Base-by-base conservation (phyloP, 2,329 filamentous ascomycete species). In the Rhynchosporium secalis region DNA sequence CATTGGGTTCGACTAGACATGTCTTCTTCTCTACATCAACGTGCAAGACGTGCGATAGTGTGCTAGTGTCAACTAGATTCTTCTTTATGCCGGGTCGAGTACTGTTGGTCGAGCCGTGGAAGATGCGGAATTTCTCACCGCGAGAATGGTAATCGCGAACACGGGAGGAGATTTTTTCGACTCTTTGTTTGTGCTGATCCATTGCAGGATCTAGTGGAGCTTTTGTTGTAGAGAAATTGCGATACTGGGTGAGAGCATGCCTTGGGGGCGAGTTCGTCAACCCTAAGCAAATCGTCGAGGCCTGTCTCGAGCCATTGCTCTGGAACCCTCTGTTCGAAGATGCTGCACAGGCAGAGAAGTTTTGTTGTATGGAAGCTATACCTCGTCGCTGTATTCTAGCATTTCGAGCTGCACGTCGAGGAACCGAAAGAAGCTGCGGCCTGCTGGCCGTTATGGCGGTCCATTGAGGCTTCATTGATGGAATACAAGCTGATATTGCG, bases 1-100 rank as follows among this genome's bases (percentile, higher is more conserved):
- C 86, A 66, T 90, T 90, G 0, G 87, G 86, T 70, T 90, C 86
- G 0, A 89, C 86, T 0, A 85, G 69, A 54, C 77, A 78, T 12
- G 76, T 80, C 63, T 77, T 78, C 5, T 70, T 73, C 15, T 72
- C 62, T 9, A 67, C 66, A 66, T 82, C 74, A 52, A 83, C 75
- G 7, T 72, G 65, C 8, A 83, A 66, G 1, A 83, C 77, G 68
- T 80, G 72, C 40, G 77, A 78, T n/a, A 83, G 75, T 3, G 70
- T 72, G 65, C 76, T 79, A n/a, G 79, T 81, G 65, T 83, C 79
- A 49, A 84, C 74, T 60, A 80, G 70, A 54, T 76, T 74, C 31
- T 72, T 75, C 45, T 77, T 74, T 48, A 78, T 69, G 29, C 76
- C 72, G 41, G 75, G 72, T 9, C 81, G 73, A 7, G 82, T 85